Conservation (phyloP, 257 asterid species). For the Penstemon eatonii region DNA sequence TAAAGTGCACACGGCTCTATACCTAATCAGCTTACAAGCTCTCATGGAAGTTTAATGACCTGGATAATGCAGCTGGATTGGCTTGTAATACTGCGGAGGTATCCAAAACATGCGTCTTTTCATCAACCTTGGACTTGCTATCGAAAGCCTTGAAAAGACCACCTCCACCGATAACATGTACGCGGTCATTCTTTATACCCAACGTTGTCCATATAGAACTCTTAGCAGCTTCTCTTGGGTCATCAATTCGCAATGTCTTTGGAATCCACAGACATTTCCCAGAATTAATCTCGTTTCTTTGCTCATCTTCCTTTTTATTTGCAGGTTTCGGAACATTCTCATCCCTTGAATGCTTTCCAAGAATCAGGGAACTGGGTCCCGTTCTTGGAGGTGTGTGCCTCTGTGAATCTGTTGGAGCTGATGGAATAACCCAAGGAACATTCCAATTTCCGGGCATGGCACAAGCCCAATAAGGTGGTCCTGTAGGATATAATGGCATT, state of each 20-base stretch:
- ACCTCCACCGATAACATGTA: conserved; percentile 42
- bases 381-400: conserved; percentile 30
- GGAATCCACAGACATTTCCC: conserved; percentile 73
- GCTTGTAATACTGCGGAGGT: conserved; percentile 62
- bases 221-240: conserved; percentile 72
- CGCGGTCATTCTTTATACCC: conserved; percentile 54
- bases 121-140: conserved; percentile 40
- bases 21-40: conserved; percentile 33
- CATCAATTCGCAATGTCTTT: conserved; percentile 67
- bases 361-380: conserved; percentile 42
- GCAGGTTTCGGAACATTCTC: conserved; percentile 31
- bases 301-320: conserved; percentile 21
- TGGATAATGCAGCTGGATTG: conserved; percentile 84
- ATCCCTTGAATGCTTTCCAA: conserved; percentile 64
- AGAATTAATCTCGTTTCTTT: conserved; percentile 31
- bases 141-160: conserved; percentile 60
- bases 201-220: conserved; percentile 79
- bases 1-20: conserved; percentile 16
- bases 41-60: conserved; percentile 76
- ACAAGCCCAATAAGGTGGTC: conserved; percentile 52
- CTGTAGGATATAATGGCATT: conserved; percentile 47
- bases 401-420: conserved; percentile 25
- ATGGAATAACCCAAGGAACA: conserved; percentile 9
- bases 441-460: conserved; percentile 31
- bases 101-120: conserved; percentile 41